Evolutionary conservation across 2,329 filamentous ascomycete genomes (phyloP).

Genomic region (Hymenoscyphus occultus): DNA sequence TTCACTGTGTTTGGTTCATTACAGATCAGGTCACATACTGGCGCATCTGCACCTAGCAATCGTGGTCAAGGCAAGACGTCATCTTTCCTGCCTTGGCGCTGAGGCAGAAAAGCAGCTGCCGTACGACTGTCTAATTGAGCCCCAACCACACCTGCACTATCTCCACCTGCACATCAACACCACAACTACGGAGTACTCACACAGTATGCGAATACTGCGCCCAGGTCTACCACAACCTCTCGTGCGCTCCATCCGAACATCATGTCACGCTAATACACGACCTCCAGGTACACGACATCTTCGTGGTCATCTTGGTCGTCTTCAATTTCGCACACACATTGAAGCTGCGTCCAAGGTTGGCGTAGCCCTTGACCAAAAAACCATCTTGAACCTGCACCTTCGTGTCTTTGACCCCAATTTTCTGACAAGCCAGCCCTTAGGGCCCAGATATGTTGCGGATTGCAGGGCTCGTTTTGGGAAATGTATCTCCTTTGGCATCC

Average conservation of each 20-base stretch:
- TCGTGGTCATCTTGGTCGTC: too few species aligned
- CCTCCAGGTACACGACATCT: too few species aligned
- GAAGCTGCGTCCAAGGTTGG: too few species aligned
- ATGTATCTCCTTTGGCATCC: conserved; percentile 69
- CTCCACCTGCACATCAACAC: too few species aligned
- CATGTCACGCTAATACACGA: not conserved
- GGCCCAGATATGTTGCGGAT: conserved; percentile 64
- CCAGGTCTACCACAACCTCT: not conserved
- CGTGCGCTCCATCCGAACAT: not conserved
- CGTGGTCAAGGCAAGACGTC: too few species aligned
- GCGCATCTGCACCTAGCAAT: too few species aligned
- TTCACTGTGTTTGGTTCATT: not conserved
- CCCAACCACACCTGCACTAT: too few species aligned
- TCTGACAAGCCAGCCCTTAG: not conserved
- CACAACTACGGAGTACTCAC: too few species aligned
- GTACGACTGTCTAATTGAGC: too few species aligned
- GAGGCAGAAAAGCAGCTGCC: not conserved
- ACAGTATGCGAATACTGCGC: too few species aligned
- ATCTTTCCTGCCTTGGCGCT: too few species aligned
- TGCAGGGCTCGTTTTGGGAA: conserved; percentile 66
- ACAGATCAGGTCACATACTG: not conserved
- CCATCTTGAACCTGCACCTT: not conserved
- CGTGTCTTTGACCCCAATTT: not conserved
- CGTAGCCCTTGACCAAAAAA: not conserved
- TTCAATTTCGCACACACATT: too few species aligned